Percentiles rank a stretch among this genome's conserved stretches.
phyloP scores from a whole-genome alignment of 2,329 filamentous ascomycete genomes.

The Xylariales sp. region DNA sequence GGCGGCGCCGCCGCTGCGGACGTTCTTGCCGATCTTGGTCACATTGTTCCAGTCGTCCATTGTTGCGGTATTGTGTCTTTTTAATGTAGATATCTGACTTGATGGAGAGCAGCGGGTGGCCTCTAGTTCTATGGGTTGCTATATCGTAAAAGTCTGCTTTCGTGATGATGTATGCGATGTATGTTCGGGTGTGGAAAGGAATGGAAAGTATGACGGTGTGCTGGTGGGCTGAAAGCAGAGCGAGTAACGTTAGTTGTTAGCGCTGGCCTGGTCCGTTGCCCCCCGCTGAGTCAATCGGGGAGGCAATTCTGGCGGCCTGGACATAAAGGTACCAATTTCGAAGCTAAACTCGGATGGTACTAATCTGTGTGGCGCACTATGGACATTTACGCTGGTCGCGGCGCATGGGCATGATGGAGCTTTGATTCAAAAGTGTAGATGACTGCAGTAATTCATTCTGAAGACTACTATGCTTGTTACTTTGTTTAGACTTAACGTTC shows the following conservation, averaged over 20 bases:
- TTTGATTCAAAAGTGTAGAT: too few relatives aligned
- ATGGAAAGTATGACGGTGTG: slow-evolving; percentile 25
- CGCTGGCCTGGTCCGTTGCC: slow-evolving; percentile 3
- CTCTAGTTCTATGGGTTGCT: background rate
- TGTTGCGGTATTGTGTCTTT: slow-evolving; percentile 33
- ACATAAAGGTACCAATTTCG: too few relatives aligned
- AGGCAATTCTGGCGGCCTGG: slow-evolving; percentile 5
- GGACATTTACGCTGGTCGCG: too few relatives aligned
- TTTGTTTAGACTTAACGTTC: too few relatives aligned
- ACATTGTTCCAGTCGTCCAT: slow-evolving; percentile 81
- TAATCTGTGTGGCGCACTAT: too few relatives aligned
- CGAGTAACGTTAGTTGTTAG: too few relatives aligned
- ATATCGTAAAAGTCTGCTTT: background rate
- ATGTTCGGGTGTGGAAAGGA: slow-evolving; percentile 20
- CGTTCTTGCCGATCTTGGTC: slow-evolving; percentile 92
- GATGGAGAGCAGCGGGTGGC: background rate
- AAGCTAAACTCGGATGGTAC: too few relatives aligned
- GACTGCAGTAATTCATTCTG: too few relatives aligned
- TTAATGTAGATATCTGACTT: slow-evolving; percentile 7
- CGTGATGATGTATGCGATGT: slow-evolving; percentile 10
- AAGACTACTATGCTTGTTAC: too few relatives aligned
- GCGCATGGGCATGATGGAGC: too few relatives aligned
- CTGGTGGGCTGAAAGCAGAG: too few relatives aligned
- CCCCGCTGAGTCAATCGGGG: slow-evolving; percentile 27
- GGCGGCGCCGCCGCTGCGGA: slow-evolving; percentile 59